Conservation (phyloP, 257 asterid species). For the Nicotiana obtusifolia region DNA sequence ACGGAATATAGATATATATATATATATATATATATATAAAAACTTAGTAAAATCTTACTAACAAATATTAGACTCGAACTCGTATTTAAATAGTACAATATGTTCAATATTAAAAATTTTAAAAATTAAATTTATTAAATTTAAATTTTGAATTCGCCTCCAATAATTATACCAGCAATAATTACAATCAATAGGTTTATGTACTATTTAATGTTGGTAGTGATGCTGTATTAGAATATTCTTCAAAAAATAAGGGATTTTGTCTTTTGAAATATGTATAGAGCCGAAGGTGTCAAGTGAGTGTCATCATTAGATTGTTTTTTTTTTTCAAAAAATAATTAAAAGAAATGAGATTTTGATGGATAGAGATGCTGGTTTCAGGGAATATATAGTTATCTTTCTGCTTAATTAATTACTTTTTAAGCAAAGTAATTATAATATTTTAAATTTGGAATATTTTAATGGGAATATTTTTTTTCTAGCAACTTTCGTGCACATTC, state of each 20-base stretch:
- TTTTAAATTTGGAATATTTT: neutral
- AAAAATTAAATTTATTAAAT: no score
- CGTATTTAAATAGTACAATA: no score
- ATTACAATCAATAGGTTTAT: constrained; percentile 25
- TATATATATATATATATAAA: no score
- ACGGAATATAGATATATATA: no score
- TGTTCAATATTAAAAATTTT: no score
- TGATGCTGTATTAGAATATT: constrained; percentile 8
- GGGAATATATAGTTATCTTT: neutral
- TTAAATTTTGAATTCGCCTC: no score
- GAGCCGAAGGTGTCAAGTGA: constrained; percentile 24
- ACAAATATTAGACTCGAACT: no score
- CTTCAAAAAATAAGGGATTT: constrained; percentile 15
- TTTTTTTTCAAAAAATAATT: constrained; percentile 7
- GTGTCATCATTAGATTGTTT: constrained; percentile 39
- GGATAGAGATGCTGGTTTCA: neutral
- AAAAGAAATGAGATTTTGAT: neutral
- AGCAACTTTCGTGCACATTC: no score
- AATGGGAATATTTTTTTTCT: neutral
- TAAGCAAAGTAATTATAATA: neutral
- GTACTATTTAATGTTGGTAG: constrained; percentile 15
- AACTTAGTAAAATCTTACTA: no score
- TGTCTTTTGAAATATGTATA: constrained; percentile 22
- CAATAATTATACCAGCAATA: constrained; percentile 21
- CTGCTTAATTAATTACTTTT: neutral